Conservation (phyloP, 306 rosid species). For the Quercus mongolica region DNA sequence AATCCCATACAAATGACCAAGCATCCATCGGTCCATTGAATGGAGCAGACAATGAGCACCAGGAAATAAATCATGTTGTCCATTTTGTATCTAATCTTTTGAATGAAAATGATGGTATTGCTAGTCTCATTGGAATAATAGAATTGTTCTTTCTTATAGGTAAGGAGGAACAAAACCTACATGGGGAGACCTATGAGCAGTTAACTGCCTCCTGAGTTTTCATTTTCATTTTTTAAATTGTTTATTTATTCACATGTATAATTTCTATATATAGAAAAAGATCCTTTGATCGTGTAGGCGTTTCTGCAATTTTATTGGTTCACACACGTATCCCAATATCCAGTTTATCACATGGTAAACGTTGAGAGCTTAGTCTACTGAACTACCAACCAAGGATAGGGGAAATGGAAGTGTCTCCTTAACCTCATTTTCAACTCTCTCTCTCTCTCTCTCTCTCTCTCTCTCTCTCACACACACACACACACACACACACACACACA, state of each 20-base stretch:
- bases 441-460: too few species aligned
- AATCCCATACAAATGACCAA: background rate
- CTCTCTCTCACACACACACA: too few species aligned
- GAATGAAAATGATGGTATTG: background rate
- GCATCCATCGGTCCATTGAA: background rate
- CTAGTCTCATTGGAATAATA: background rate
- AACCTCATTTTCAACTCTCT: too few species aligned
- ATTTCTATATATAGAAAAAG: background rate
- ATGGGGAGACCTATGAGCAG: background rate
- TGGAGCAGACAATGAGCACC: background rate
- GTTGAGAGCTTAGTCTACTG: background rate
- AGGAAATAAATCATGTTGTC: background rate
- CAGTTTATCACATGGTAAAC: background rate
- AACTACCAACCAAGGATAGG: too few species aligned
- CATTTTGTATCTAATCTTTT: background rate
- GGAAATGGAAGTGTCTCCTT: too few species aligned
- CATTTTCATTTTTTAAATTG: background rate
- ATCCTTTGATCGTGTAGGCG: background rate
- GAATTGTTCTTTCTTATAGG: slow-evolving; percentile 18
- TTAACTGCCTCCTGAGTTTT: too few species aligned
- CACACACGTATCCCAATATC: background rate
- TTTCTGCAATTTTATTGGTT: background rate
- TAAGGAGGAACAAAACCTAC: background rate
- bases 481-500: too few species aligned
- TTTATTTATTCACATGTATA: background rate